These are phyloP conservation scores for Extremus antarcticus DNA, from an alignment of 495 filamentous ascomycete species.

Conservation along the genomic window DNA sequence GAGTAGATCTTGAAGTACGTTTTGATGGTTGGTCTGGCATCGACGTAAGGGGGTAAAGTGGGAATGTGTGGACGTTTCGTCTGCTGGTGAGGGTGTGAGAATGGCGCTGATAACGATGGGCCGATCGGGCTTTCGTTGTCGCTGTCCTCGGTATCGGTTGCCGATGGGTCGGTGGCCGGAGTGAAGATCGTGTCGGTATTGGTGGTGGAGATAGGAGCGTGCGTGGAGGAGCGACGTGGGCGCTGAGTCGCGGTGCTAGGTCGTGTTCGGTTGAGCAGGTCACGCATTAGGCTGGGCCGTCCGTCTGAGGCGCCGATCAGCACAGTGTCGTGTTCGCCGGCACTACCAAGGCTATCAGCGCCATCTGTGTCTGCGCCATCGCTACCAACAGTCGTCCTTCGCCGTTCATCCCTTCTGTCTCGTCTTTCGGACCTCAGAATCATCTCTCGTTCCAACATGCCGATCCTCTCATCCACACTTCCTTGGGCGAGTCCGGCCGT, in stretches of 20 bases:
- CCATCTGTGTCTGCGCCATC: constrained; percentile 11
- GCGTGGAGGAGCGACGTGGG: neutral
- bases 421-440: constrained; percentile 33
- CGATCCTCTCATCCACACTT: constrained; percentile 40
- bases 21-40: constrained; percentile 45
- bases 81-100: neutral
- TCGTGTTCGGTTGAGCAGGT: neutral
- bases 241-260: too few relatives aligned
- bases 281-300: constrained; percentile 8
- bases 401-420: constrained; percentile 17
- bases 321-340: constrained; percentile 30
- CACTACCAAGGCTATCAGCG: constrained; percentile 32
- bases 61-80: constrained; percentile 19
- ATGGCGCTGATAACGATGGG: neutral
- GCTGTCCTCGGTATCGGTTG: neutral
- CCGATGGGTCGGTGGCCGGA: constrained; percentile 7
- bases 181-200: constrained; percentile 5
- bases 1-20: constrained; percentile 57
- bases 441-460: constrained; percentile 39
- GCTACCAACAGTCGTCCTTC: constrained; percentile 17
- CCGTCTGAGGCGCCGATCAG: neutral
- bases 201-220: constrained; percentile 1
- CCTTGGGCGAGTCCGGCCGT: constrained; percentile 23
- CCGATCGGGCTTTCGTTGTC: neutral
- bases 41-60: constrained; percentile 43